Base-by-base conservation (phyloP, 2,329 filamentous ascomycete species). In the Colletotrichum sansevieriae region DNA sequence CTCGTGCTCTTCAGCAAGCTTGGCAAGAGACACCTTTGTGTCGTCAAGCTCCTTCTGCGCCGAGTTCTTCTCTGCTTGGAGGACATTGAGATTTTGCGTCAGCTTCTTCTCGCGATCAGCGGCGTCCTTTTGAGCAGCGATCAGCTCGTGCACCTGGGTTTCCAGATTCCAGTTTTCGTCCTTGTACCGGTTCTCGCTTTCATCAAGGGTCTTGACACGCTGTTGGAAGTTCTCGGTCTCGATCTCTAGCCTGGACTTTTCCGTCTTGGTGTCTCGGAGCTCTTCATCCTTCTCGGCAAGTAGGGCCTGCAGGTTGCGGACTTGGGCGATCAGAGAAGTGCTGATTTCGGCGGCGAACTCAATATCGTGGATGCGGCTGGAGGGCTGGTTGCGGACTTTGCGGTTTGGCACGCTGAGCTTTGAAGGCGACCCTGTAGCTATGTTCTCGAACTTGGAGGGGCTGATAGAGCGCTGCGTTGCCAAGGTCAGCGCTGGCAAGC, bases 81-180 rank as follows among this genome's bases (percentile, higher is more conserved):
- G 82, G 33, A 89, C 74, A 68, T 90, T 92, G 58, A 99, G 83
- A 56, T 85, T 87, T 74, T 94, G 91, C 13, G 87, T 90, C 46
- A 98, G 85, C 77, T 92, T 92, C 78, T 94, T 92, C 79, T 98
- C 94, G 70, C 92, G 91, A 76, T 96, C 94, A 13, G 90, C 84
- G 1, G 92, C 88, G 54, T 97, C 93, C 76, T 91, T 93, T 71
- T 92, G 87, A 15, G 88, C 85, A 8, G 91, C 87, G 60, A 92
- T 86, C 47, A 95, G 84, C 71, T 98, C 95, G 75, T 97, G 96
- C 22, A 97, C 87, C 74, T 94, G 93, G 0, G 95, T 97, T 79
- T 99, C 96, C 43, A 99, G 86, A 71, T 92, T 95, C 96, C 96
- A 99, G 78, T 98, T 99, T 79, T 98, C 96, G 76, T 99, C 96